Evolutionary conservation across 805 yeast species (phyloP).

Genomic region (Martiniozyma abietophila): DNA sequence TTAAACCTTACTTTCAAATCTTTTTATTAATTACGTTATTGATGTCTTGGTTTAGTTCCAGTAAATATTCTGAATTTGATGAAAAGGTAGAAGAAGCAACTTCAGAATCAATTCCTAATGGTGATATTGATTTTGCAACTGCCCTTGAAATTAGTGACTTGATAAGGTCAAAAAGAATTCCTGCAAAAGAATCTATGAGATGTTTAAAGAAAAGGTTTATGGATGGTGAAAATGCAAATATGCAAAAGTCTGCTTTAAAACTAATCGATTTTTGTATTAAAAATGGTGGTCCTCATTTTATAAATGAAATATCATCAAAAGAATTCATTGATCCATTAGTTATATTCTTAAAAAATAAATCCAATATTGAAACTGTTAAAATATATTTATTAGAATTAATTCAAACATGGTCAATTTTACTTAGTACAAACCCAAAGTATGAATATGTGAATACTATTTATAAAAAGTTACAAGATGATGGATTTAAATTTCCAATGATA

Average conservation of each 20-base stretch:
- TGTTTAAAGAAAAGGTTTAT: slow-evolving; percentile 67
- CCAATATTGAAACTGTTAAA: slow-evolving; percentile 43
- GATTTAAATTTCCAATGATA: slow-evolving; percentile 56
- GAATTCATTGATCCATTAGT: slow-evolving; percentile 81
- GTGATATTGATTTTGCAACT: slow-evolving; percentile 63
- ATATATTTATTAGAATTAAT: slow-evolving; percentile 51
- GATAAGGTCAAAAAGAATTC: slow-evolving; percentile 71
- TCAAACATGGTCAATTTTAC: slow-evolving; percentile 71
- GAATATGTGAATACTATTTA: slow-evolving; percentile 57
- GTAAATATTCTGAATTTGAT: slow-evolving; percentile 37
- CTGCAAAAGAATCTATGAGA: slow-evolving; percentile 78
- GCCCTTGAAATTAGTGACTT: slow-evolving; percentile 83
- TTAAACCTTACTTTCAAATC: too few species aligned
- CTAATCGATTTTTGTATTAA: slow-evolving; percentile 81
- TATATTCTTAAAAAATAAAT: slow-evolving; percentile 26
- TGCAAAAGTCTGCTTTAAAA: slow-evolving; percentile 64
- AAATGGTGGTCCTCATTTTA: slow-evolving; percentile 84
- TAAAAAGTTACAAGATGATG: slow-evolving; percentile 49
- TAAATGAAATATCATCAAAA: slow-evolving; percentile 67
- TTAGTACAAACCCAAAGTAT: slow-evolving; percentile 56
- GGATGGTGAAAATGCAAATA: slow-evolving; percentile 60
- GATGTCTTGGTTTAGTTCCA: slow-evolving; percentile 47
- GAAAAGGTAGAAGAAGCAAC: slow-evolving; percentile 67
- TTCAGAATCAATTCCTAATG: slow-evolving; percentile 83
- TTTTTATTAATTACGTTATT: not conserved